phyloP scores from a whole-genome alignment of 179 eudicot species.

The Actinidia arguta region DNA sequence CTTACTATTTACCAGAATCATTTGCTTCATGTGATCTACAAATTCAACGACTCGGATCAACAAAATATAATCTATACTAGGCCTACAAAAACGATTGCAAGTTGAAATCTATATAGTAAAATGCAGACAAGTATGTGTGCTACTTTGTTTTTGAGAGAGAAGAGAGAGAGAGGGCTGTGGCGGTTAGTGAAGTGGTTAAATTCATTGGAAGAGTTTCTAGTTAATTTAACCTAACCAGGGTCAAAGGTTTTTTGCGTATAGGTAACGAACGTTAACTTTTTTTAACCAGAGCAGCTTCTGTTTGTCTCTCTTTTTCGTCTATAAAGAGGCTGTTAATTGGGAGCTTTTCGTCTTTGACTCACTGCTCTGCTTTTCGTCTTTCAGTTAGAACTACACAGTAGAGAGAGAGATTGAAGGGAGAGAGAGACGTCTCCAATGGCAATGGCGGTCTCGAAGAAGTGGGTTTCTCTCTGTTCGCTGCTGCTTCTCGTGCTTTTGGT shows the following conservation, averaged over 20 bases:
- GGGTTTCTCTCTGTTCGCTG: conserved; percentile 40
- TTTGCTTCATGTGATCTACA: no score
- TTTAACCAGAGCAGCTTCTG: conserved; percentile 18
- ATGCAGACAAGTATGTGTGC: no score
- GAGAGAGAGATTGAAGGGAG: conserved; percentile 13
- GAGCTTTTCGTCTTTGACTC: conserved; percentile 22
- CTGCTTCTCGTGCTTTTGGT: conserved; percentile 37
- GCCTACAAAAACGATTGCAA: no score
- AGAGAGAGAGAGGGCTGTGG: conserved; percentile 27
- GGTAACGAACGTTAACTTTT: conserved; percentile 7
- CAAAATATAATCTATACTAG: no score
- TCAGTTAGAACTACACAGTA: background rate
- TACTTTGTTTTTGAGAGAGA: background rate
- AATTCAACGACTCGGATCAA: no score
- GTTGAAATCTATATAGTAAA: no score
- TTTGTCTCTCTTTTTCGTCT: conserved; percentile 10
- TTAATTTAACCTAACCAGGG: conserved; percentile 32
- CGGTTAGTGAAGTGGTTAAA: conserved; percentile 35
- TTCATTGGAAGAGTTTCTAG: background rate
- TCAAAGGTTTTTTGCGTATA: conserved; percentile 6
- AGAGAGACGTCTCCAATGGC: background rate
- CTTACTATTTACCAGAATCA: no score
- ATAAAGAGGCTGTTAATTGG: conserved; percentile 39
- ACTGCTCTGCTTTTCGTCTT: background rate
- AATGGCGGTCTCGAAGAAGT: conserved; percentile 44